Conservation (phyloP, 2,329 filamentous ascomycete species). For the Alternaria panax region DNA sequence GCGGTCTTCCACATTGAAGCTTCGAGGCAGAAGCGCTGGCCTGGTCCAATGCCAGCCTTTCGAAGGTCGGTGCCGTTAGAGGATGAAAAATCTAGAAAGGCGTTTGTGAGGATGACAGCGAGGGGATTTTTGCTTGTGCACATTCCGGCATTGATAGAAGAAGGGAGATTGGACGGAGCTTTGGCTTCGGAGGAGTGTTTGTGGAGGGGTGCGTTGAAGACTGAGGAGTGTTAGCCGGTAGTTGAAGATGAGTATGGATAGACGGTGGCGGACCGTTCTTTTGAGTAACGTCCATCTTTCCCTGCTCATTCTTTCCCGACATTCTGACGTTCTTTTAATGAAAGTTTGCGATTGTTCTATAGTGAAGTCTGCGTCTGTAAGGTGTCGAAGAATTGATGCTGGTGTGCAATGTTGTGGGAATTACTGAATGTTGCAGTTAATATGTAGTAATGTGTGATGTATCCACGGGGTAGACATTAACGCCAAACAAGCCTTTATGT, state of each 20-base stretch:
- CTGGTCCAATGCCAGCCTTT: slow-evolving; percentile 60
- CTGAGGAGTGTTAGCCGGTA: slow-evolving; percentile 14
- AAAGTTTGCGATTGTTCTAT: slow-evolving; percentile 10
- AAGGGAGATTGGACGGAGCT: slow-evolving; percentile 6
- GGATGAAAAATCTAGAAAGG: slow-evolving; percentile 67
- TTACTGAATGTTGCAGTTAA: background rate
- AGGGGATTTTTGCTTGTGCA: slow-evolving; percentile 49
- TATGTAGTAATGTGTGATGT: background rate
- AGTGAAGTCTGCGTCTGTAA: background rate
- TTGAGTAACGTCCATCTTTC: slow-evolving; percentile 35
- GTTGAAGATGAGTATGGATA: background rate
- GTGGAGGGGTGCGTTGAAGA: slow-evolving; percentile 36
- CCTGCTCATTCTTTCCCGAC: slow-evolving; percentile 32
- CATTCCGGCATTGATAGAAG: slow-evolving; percentile 24
- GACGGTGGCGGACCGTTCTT: slow-evolving; percentile 30
- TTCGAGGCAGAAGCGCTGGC: slow-evolving; percentile 67
- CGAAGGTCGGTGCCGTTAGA: slow-evolving; percentile 65
- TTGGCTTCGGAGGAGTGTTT: slow-evolving; percentile 24
- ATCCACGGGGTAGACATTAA: background rate
- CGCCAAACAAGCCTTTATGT: background rate
- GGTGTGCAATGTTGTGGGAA: background rate
- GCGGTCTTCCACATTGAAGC: slow-evolving; percentile 62
- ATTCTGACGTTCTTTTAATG: slow-evolving; percentile 12
- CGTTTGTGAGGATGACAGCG: slow-evolving; percentile 63
- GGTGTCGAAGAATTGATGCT: background rate